These are phyloP conservation scores for Yamadazyma insecticola DNA, from an alignment of 805 yeast genomes.

Conservation along the genomic window DNA sequence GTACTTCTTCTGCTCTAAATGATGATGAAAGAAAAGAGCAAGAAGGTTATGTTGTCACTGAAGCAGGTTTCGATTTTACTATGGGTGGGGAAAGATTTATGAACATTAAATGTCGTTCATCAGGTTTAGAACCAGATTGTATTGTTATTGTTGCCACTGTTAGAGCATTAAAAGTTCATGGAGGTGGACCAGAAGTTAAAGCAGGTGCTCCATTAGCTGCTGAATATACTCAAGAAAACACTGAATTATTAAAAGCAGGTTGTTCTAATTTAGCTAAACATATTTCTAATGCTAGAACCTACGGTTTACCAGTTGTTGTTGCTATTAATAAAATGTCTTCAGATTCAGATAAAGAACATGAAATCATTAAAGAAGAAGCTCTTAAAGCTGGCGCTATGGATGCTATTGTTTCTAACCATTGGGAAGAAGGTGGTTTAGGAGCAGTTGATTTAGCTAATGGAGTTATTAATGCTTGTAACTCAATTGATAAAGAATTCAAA, in stretches of 20 bases:
- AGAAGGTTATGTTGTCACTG: slow-evolving; percentile 89
- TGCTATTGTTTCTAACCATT: slow-evolving; percentile 78
- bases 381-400: slow-evolving; percentile 74
- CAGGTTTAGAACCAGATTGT: slow-evolving; percentile 74
- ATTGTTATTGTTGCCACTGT: slow-evolving; percentile 81
- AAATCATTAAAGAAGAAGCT: slow-evolving; percentile 61
- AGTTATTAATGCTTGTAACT: slow-evolving; percentile 57
- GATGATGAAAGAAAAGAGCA: slow-evolving; percentile 42
- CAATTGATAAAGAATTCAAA: slow-evolving; percentile 37
- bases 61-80: slow-evolving; percentile 97
- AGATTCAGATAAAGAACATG: slow-evolving; percentile 66
- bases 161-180: slow-evolving; percentile 80
- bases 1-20: slow-evolving; percentile 52
- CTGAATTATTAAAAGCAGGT: slow-evolving; percentile 64
- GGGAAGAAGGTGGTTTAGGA: slow-evolving; percentile 85
- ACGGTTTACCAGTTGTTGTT: slow-evolving; percentile 76
- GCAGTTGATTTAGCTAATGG: slow-evolving; percentile 71
- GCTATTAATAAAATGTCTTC: slow-evolving; percentile 78
- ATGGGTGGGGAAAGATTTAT: slow-evolving; percentile 99
- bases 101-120: slow-evolving; percentile 85
- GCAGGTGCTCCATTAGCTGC: slow-evolving; percentile 78
- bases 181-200: slow-evolving; percentile 86
- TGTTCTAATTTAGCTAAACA: slow-evolving; percentile 75
- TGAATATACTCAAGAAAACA: slow-evolving; percentile 67
- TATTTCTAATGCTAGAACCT: slow-evolving; percentile 64